Conservation (phyloP, 2,329 filamentous ascomycete species). For the Nothopassalora personata region DNA sequence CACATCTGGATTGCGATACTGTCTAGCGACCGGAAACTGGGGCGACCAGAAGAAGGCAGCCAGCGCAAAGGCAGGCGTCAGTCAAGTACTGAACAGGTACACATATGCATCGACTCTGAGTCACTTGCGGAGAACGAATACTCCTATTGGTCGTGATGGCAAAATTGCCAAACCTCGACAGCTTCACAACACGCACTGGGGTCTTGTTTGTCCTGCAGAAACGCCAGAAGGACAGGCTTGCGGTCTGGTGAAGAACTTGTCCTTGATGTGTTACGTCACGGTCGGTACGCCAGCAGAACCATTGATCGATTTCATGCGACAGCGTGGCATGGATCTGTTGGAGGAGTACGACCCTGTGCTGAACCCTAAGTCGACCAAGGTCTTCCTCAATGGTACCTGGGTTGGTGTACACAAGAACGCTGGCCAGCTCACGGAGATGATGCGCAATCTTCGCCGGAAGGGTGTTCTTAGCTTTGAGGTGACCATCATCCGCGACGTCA, state of each 20-base stretch:
- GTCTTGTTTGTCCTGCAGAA: slow-evolving; percentile 91
- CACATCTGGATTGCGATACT: slow-evolving; percentile 93
- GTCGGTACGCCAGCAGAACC: slow-evolving; percentile 88
- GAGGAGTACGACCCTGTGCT: slow-evolving; percentile 70
- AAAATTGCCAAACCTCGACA: slow-evolving; percentile 98
- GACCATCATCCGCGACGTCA: slow-evolving; percentile 90
- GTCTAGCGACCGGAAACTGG: slow-evolving; percentile 96
- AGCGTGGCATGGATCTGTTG: slow-evolving; percentile 89
- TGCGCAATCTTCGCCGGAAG: slow-evolving; percentile 49
- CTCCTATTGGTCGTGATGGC: slow-evolving; percentile 92
- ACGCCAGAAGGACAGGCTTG: slow-evolving; percentile 98
- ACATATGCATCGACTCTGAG: slow-evolving; percentile 95
- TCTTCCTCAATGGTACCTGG: slow-evolving; percentile 98
- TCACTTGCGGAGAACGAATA: slow-evolving; percentile 95
- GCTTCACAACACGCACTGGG: slow-evolving; percentile 98
- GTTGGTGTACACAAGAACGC: slow-evolving; percentile 91
- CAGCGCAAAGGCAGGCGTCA: slow-evolving; percentile 91
- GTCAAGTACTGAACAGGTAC: slow-evolving; percentile 95
- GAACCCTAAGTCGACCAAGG: slow-evolving; percentile 90
- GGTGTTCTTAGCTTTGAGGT: slow-evolving; percentile 87
- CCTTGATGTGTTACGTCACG: slow-evolving; percentile 97
- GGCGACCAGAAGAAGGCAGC: slow-evolving; percentile 98
- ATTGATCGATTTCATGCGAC: slow-evolving; percentile 91
- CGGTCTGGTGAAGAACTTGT: slow-evolving; percentile 95
- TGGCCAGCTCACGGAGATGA: slow-evolving; percentile 65